Evolutionary conservation across 306 rosid species (phyloP).

Genomic region (Gleditsia sinensis): DNA sequence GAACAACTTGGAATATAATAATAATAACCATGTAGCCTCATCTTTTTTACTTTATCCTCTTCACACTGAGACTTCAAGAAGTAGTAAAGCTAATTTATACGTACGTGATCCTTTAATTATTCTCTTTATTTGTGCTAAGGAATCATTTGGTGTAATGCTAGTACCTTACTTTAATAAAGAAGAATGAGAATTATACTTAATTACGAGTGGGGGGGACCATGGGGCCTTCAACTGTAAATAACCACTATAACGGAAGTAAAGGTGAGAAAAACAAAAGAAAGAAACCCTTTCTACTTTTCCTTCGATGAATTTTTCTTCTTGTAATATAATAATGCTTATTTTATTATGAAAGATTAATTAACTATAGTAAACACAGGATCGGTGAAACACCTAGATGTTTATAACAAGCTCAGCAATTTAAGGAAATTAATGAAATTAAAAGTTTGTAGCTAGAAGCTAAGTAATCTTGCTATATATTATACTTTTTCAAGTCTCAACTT

Average conservation of each 20-base stretch:
- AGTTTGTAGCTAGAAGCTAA: not conserved
- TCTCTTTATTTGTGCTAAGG: conserved; percentile 40
- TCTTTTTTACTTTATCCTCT: conserved; percentile 39
- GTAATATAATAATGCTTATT: not conserved
- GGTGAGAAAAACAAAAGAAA: conserved; percentile 21
- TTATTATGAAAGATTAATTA: too few species aligned
- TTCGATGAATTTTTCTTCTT: conserved; percentile 17
- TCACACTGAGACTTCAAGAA: conserved; percentile 36
- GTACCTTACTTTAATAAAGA: conserved; percentile 39
- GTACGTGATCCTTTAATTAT: conserved; percentile 23
- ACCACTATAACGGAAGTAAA: conserved; percentile 75
- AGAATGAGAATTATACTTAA: conserved; percentile 17
- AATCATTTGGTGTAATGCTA: conserved; percentile 33
- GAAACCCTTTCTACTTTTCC: conserved; percentile 24
- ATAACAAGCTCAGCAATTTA: not conserved
- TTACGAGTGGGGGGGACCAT: conserved; percentile 25
- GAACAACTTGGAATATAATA: conserved; percentile 38
- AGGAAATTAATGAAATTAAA: not conserved
- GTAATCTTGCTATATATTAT: not conserved
- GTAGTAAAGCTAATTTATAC: conserved; percentile 46
- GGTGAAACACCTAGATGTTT: not conserved
- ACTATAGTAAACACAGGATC: not conserved
- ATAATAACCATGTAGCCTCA: conserved; percentile 27
- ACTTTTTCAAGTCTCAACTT: not conserved
- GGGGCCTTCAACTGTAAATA: conserved; percentile 63